These are phyloP conservation scores for Cladobotryum mycophilum DNA, from an alignment of 2,329 filamentous ascomycete species.

Conservation along the genomic window DNA sequence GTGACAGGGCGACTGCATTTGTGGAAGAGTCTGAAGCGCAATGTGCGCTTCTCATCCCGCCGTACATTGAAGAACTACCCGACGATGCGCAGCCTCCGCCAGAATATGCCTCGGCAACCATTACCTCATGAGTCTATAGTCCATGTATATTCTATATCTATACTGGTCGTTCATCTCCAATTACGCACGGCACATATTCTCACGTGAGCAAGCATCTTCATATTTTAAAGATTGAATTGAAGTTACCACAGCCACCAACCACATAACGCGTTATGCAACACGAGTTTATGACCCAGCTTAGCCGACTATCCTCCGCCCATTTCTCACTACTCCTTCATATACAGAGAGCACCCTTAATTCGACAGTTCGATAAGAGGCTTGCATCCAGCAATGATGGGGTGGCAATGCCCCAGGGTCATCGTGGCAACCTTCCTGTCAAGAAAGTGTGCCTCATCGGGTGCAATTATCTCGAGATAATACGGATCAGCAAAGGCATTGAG, in stretches of 20 bases:
- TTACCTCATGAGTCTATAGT: too few species aligned
- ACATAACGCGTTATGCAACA: too few species aligned
- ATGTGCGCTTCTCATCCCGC: background rate
- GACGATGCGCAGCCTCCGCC: conserved; percentile 5
- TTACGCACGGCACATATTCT: too few species aligned
- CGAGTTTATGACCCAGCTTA: too few species aligned
- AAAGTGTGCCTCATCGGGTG: conserved; percentile 7
- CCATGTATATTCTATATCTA: too few species aligned
- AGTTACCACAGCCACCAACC: too few species aligned
- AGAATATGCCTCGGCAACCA: background rate
- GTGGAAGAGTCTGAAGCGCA: conserved; percentile 3
- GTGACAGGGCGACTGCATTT: conserved; percentile 5
- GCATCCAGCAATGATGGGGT: conserved; percentile 1
- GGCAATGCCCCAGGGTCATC: conserved; percentile 2
- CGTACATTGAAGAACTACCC: conserved; percentile 5
- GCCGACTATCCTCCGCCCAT: too few species aligned
- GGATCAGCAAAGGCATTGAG: conserved; percentile 6
- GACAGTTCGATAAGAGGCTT: conserved; percentile 3
- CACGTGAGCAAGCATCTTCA: too few species aligned
- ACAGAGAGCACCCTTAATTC: too few species aligned
- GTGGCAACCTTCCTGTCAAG: conserved; percentile 9
- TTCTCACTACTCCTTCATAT: too few species aligned
- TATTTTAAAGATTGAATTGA: too few species aligned
- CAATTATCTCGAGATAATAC: conserved; percentile 6
- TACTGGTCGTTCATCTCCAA: too few species aligned